Evolutionary conservation across 257 asterid species (phyloP).

Genomic region (Solanum appendiculatum): DNA sequence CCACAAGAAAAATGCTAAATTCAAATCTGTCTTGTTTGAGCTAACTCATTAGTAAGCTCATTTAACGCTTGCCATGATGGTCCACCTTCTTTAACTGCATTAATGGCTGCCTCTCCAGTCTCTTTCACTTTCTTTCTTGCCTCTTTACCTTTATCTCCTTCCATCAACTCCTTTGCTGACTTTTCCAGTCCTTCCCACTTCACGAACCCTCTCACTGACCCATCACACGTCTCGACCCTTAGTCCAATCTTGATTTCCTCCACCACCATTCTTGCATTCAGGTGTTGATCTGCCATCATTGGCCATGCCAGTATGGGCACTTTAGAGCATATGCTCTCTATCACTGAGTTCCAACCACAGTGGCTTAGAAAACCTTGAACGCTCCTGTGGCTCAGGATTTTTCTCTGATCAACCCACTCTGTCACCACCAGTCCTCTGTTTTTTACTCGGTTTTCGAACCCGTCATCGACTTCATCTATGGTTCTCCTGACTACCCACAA

Average conservation of each 20-base stretch:
- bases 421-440: constrained; percentile 41
- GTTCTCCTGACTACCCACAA: neutral
- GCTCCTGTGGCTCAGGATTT: too few relatives aligned
- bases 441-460: constrained; percentile 17
- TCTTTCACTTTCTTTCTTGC: neutral
- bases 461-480: neutral
- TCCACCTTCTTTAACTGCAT: neutral
- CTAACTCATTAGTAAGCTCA: neutral
- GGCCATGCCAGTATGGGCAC: too few relatives aligned
- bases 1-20: too few relatives aligned
- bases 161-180: neutral
- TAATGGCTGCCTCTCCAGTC: neutral
- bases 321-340: too few relatives aligned
- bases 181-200: neutral
- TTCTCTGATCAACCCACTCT: neutral
- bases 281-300: too few relatives aligned
- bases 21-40: too few relatives aligned
- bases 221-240: too few relatives aligned
- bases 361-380: too few relatives aligned
- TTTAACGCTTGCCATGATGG: neutral
- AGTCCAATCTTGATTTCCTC: too few relatives aligned
- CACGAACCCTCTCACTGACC: neutral
- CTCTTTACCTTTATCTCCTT: neutral
- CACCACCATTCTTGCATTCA: too few relatives aligned
- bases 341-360: too few relatives aligned